Conservation (phyloP, 805 yeast genomes). For the Diddensiella santjacobensis region DNA sequence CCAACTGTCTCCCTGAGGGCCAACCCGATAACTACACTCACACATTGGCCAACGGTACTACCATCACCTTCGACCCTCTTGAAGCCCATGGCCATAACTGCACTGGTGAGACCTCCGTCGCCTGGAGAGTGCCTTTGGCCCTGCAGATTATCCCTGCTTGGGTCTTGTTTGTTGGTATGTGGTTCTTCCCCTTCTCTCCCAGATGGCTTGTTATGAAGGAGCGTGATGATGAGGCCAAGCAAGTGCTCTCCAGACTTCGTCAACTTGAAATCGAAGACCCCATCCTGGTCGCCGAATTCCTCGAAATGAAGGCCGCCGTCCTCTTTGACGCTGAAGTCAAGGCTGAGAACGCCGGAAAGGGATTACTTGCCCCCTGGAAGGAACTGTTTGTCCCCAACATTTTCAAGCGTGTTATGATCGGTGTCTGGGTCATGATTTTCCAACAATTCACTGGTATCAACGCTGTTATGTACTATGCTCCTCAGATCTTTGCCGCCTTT, state of each 20-base stretch:
- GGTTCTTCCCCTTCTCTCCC: conserved; percentile 49
- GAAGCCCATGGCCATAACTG: conserved; percentile 21
- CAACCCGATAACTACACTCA: conserved; percentile 17
- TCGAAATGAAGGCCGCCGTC: conserved; percentile 44
- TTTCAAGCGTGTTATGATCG: conserved; percentile 40
- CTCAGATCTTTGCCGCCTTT: conserved; percentile 52
- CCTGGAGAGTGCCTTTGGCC: conserved; percentile 45
- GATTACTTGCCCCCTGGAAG: conserved; percentile 33
- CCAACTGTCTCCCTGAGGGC: conserved; percentile 20
- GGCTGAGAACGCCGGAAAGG: conserved; percentile 19
- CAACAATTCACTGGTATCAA: conserved; percentile 73
- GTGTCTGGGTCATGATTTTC: conserved; percentile 48
- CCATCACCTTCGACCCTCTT: conserved; percentile 14
- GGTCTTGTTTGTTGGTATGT: conserved; percentile 40
- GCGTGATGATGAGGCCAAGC: conserved; percentile 32
- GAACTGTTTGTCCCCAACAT: conserved; percentile 47
- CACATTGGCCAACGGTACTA: conserved; percentile 12
- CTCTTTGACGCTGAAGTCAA: conserved; percentile 27
- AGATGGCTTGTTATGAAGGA: conserved; percentile 32
- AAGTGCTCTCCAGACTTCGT: conserved; percentile 23
- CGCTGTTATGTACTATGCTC: conserved; percentile 68
- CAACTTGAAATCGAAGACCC: conserved; percentile 32
- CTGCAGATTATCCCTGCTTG: conserved; percentile 47
- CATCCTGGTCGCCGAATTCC: conserved; percentile 37
- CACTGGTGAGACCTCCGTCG: conserved; percentile 22